Percentiles rank a stretch among this genome's conserved stretches.
These are phyloP conservation scores for Venustampulla echinocandica DNA, from an alignment of 495 filamentous ascomycete genomes.

Conservation along the genomic window DNA sequence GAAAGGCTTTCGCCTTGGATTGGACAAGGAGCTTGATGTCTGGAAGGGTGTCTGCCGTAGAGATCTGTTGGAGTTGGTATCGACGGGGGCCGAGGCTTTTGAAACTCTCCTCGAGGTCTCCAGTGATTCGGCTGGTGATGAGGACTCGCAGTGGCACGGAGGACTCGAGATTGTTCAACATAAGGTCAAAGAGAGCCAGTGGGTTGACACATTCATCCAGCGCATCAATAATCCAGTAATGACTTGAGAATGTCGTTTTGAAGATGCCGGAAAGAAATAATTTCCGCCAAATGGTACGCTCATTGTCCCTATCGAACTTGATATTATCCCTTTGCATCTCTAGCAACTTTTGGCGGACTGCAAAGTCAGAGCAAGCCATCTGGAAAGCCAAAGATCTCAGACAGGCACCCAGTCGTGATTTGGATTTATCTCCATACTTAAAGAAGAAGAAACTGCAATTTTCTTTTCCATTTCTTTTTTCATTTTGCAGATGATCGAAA, in stretches of 20 bases:
- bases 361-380: slow-evolving; percentile 23
- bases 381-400: slow-evolving; percentile 34
- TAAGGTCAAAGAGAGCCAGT: slow-evolving; percentile 4
- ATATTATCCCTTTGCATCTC: slow-evolving; percentile 17
- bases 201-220: slow-evolving; percentile 30
- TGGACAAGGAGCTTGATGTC: slow-evolving; percentile 23
- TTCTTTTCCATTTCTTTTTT: no score
- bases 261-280: slow-evolving; percentile 30
- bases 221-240: slow-evolving; percentile 38
- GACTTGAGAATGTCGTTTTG: slow-evolving; percentile 9
- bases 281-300: slow-evolving; percentile 31
- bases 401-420: slow-evolving; percentile 21
- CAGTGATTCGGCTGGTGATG: slow-evolving; percentile 8
- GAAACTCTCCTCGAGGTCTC: slow-evolving; percentile 4
- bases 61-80: slow-evolving; percentile 4
- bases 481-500: slow-evolving; percentile 24
- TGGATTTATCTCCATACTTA: slow-evolving; percentile 25
- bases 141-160: slow-evolving; percentile 8
- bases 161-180: slow-evolving; percentile 4
- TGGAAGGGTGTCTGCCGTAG: slow-evolving; percentile 16
- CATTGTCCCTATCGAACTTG: slow-evolving; percentile 22
- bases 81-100: background rate
- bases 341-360: slow-evolving; percentile 17
- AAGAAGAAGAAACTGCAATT: slow-evolving; percentile 32
- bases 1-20: slow-evolving; percentile 11